These are phyloP conservation scores for Glomus cerebriforme DNA, from an alignment of 192 early-diverging fungal species.

Conservation along the genomic window DNA sequence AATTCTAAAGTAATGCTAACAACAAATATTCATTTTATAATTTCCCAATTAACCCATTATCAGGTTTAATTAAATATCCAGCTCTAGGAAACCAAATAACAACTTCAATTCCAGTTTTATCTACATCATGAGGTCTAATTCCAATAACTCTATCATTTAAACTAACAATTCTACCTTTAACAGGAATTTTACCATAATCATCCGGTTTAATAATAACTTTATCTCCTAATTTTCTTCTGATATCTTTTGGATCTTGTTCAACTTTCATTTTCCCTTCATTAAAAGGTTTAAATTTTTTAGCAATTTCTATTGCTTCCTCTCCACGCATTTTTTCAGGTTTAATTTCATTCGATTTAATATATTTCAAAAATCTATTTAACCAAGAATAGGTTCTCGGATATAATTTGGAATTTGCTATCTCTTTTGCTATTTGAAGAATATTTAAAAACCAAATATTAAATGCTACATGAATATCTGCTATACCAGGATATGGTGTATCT, in stretches of 20 bases:
- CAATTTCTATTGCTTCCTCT: constrained; percentile 39
- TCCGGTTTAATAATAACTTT: constrained; percentile 38
- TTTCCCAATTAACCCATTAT: background rate
- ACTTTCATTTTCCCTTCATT: background rate
- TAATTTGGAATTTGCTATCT: constrained; percentile 5
- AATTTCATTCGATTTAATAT: constrained; percentile 17
- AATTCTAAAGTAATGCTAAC: too few relatives aligned
- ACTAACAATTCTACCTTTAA: constrained; percentile 36
- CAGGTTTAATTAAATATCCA: constrained; percentile 32
- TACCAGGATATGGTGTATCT: constrained; percentile 30
- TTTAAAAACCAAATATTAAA: constrained; percentile 36
- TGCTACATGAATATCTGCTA: constrained; percentile 37
- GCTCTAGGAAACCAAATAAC: constrained; percentile 37
- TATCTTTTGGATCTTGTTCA: background rate
- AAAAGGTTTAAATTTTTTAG: constrained; percentile 25
- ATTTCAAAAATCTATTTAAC: constrained; percentile 36
- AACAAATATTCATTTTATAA: too few relatives aligned
- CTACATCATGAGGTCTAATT: constrained; percentile 33
- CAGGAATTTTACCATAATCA: constrained; percentile 47
- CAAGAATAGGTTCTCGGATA: constrained; percentile 39
- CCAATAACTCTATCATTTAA: constrained; percentile 4
- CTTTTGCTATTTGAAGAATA: constrained; percentile 26
- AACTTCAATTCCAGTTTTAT: constrained; percentile 28
- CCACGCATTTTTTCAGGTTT: constrained; percentile 36
- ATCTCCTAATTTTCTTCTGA: constrained; percentile 31